Conservation (phyloP, 1,284 basidiomycete species). For the Meripilus lineatus region DNA sequence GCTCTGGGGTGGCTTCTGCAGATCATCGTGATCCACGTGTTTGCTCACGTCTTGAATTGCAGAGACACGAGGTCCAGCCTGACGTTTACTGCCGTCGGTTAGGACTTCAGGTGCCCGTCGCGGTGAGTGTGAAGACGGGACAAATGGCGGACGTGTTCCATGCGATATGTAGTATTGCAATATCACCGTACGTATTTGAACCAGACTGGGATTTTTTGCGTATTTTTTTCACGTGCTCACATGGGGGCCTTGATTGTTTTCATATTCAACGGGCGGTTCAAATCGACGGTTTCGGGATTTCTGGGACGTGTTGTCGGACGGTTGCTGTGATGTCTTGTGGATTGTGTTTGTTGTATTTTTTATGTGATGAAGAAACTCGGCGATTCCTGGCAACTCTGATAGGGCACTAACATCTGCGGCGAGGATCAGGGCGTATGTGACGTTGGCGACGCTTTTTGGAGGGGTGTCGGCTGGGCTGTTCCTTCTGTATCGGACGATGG, state of each 20-base stretch:
- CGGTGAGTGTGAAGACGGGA: slow-evolving; percentile 82
- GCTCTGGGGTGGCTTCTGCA: not conserved
- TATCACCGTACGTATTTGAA: slow-evolving; percentile 66
- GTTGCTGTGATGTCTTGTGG: slow-evolving; percentile 13
- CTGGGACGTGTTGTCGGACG: slow-evolving; percentile 8
- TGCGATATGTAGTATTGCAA: slow-evolving; percentile 78
- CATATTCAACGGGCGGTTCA: too few relatives aligned
- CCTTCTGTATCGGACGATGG: slow-evolving; percentile 61
- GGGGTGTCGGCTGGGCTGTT: slow-evolving; percentile 66
- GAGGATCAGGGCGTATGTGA: slow-evolving; percentile 64
- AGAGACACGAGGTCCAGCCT: slow-evolving; percentile 97
- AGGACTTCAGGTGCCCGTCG: slow-evolving; percentile 83
- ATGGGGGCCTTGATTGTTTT: not conserved
- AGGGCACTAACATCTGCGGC: slow-evolving; percentile 65
- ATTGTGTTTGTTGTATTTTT: too few relatives aligned
- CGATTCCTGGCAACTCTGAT: slow-evolving; percentile 76
- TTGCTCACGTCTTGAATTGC: slow-evolving; percentile 12
- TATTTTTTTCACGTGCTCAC: not conserved
- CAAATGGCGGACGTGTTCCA: slow-evolving; percentile 90
- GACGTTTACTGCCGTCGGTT: slow-evolving; percentile 92
- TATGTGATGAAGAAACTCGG: slow-evolving; percentile 41
- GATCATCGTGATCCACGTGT: not conserved
- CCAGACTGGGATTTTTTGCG: slow-evolving; percentile 4
- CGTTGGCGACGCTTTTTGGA: slow-evolving; percentile 62
- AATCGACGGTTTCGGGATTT: not conserved